Percentiles rank a stretch among this genome's conserved stretches.
Evolutionary conservation across 768 basidiomycete species (phyloP).

Genomic region (Kwoniella sp.): DNA sequence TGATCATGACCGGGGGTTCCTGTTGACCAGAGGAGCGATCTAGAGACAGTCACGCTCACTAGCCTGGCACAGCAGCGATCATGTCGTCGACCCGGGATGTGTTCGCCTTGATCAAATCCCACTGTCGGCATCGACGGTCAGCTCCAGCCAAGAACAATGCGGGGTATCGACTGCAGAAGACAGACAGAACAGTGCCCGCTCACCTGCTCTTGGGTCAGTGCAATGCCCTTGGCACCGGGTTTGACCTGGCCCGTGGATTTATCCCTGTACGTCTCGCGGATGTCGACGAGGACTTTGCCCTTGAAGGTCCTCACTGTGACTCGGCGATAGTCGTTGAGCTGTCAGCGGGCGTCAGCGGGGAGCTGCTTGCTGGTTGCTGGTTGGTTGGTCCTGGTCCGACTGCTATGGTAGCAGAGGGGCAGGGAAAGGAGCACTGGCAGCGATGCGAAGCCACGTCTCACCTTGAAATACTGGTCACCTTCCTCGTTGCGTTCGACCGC

Average conservation of each 20-base stretch:
- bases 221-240: slow-evolving; percentile 45
- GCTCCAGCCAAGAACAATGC: background rate
- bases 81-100: slow-evolving; percentile 28
- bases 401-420: too few relatives aligned
- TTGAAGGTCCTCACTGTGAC: slow-evolving; percentile 44
- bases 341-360: background rate
- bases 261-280: slow-evolving; percentile 49
- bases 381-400: too few relatives aligned
- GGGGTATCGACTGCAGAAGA: background rate
- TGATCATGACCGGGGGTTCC: too few relatives aligned
- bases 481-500: slow-evolving; percentile 18
- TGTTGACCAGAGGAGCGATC: too few relatives aligned
- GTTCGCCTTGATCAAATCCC: slow-evolving; percentile 27
- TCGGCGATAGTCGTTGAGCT: slow-evolving; percentile 36
- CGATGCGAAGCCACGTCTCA: too few relatives aligned
- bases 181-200: background rate
- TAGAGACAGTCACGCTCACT: slow-evolving; percentile 1
- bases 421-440: too few relatives aligned
- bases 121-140: slow-evolving; percentile 8
- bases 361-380: too few relatives aligned
- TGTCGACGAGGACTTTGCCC: slow-evolving; percentile 39
- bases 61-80: slow-evolving; percentile 12
- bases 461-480: slow-evolving; percentile 24
- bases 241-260: slow-evolving; percentile 44
- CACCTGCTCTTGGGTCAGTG: slow-evolving; percentile 40